These are phyloP conservation scores for Eudorina sp. DNA, from an alignment of 139 green algal species.

Conservation along the genomic window DNA sequence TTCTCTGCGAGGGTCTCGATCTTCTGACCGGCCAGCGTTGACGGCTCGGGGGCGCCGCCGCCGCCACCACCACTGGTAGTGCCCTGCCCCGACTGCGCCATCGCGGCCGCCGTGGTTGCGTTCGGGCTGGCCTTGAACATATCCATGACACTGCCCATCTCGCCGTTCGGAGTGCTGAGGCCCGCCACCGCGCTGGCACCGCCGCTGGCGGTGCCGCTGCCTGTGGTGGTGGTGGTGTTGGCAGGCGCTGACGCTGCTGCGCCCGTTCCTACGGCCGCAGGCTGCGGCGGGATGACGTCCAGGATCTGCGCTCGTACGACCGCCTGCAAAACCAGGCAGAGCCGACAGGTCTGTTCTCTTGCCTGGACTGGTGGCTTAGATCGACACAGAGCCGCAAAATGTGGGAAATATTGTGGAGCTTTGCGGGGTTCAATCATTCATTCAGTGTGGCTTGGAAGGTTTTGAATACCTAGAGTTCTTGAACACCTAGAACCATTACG, in stretches of 20 bases:
- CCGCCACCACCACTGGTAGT: neutral
- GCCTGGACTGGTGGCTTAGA: no score
- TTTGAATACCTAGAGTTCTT: neutral
- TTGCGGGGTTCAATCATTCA: no score
- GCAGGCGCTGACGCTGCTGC: neutral
- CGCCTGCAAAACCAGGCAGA: neutral
- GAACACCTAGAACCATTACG: neutral
- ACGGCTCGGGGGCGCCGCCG: neutral
- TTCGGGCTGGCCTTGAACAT: neutral
- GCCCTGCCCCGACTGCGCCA: neutral
- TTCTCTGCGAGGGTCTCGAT: neutral
- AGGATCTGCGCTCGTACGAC: conserved; percentile 21
- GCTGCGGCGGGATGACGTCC: neutral
- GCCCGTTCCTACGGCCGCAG: neutral
- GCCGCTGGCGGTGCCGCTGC: neutral
- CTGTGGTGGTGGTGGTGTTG: neutral
- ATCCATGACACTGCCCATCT: conserved; percentile 10
- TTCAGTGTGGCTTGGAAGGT: neutral
- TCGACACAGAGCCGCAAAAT: no score
- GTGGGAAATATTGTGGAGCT: no score
- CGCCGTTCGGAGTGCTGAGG: neutral
- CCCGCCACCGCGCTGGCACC: neutral
- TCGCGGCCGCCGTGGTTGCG: no score
- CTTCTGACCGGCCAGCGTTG: neutral
- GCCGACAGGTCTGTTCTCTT: neutral